Base-by-base conservation (phyloP, 1,139 yeast species). In the Candida sp. region DNA sequence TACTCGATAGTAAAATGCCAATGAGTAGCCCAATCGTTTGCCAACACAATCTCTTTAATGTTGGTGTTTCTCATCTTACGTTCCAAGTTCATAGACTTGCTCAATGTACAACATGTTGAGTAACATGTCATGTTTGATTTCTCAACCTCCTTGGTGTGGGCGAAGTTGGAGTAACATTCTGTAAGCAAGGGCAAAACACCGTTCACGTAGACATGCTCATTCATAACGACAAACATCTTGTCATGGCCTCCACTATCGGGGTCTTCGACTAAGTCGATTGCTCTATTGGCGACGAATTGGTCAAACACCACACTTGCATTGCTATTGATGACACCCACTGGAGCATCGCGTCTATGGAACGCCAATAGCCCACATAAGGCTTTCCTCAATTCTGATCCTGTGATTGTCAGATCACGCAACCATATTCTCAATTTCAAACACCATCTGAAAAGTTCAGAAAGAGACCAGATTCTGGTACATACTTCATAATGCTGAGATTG, bases 21-120 rank as follows among this genome's bases (percentile, higher is more conserved):
- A 62, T 85, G 90, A 9, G 85, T 78, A 0, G 89, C 86, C 96
- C 96, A 90, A 59, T 88, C 88, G 39, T 73, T 78, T 7, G 74
- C 80, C 37, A 77, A 66, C 0, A 68, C 69, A 23, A 76, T 66
- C 12, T 74, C 75, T 40, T 67, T 60, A n/a, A 74, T 66, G 52
- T 75, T 70, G 33, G 74, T 72, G 43, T 64, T 66, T 45, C 65
- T 65, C 65, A 75, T 63, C 41, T 59, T 62, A 2, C 61, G 53
- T 49, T 76, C 79, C 50, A 74, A 74, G 51, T 73, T 78, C 41
- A 74, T 67, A 6, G 66, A 58, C 52, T 69, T 62, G 58, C 77
- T 77, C 44, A 75, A 60, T 49, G 65, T 63, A 53, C 82, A 77
- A 39, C 66, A 66, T 1, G 70, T 66, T 0, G 81, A 73, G 48